Conservation (phyloP, 768 basidiomycete species). For the Naganishia onofrii region DNA sequence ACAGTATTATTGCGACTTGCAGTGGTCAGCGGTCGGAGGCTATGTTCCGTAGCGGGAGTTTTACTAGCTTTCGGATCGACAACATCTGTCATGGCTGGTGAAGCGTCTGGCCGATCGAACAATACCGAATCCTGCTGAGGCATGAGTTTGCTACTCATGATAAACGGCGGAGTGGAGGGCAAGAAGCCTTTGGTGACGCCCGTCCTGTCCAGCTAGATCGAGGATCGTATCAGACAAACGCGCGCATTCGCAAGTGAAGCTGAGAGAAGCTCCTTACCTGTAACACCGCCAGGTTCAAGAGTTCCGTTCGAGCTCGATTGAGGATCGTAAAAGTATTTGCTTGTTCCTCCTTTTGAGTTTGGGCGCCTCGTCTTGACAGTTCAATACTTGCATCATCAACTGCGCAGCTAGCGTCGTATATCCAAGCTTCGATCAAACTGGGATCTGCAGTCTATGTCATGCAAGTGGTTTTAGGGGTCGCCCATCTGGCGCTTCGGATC, state of each 20-base stretch:
- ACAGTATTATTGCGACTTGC: not conserved
- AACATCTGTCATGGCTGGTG: slow-evolving; percentile 33
- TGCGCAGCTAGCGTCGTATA: slow-evolving; percentile 23
- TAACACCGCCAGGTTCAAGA: slow-evolving; percentile 17
- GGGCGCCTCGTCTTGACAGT: not conserved
- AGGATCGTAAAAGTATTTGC: slow-evolving; percentile 8
- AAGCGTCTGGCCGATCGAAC: slow-evolving; percentile 38
- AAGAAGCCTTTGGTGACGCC: slow-evolving; percentile 73
- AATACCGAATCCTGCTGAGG: slow-evolving; percentile 42
- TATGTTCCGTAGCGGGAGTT: slow-evolving; percentile 3
- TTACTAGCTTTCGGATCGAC: slow-evolving; percentile 28
- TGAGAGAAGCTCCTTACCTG: slow-evolving; percentile 40
- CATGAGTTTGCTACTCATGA: slow-evolving; percentile 50
- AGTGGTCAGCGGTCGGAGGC: not conserved
- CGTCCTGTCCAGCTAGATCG: slow-evolving; percentile 75
- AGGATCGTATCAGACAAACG: slow-evolving; percentile 44
- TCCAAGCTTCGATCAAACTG: slow-evolving; percentile 25
- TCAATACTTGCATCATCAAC: slow-evolving; percentile 19
- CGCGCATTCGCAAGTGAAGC: slow-evolving; percentile 50
- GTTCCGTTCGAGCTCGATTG: slow-evolving; percentile 15
- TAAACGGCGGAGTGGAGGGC: slow-evolving; percentile 71
- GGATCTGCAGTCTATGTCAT: slow-evolving; percentile 6
- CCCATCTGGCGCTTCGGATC: not conserved
- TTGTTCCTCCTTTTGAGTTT: slow-evolving; percentile 14
- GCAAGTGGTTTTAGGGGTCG: not conserved